Evolutionary conservation across 1,284 basidiomycete species (phyloP).

Genomic region (Sanguinoderma infundibulare): DNA sequence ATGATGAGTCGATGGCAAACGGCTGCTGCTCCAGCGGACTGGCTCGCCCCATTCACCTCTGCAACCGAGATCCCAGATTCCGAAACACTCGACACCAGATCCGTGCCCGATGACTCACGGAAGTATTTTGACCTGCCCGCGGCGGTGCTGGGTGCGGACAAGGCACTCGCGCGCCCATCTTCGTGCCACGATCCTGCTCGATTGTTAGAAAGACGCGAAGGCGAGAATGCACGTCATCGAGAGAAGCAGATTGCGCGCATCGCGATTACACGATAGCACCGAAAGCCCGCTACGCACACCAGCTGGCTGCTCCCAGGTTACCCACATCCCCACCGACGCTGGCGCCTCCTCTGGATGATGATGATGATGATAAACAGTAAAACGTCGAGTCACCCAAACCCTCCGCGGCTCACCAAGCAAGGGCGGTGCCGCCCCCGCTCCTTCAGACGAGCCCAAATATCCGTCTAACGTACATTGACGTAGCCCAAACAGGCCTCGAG

Average conservation of each 20-base stretch:
- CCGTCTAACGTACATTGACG: constrained; percentile 7
- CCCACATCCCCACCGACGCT: neutral
- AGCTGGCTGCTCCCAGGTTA: too few relatives aligned
- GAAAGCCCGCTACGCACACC: neutral
- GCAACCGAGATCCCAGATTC: constrained; percentile 8
- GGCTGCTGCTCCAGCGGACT: neutral
- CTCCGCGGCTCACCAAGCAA: constrained; percentile 18
- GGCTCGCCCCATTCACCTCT: neutral
- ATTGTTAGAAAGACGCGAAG: neutral
- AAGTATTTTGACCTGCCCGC: neutral
- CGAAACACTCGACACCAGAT: constrained; percentile 23
- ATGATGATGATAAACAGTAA: constrained; percentile 13
- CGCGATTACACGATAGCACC: neutral
- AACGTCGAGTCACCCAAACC: constrained; percentile 9
- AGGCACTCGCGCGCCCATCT: neutral
- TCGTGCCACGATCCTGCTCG: neutral
- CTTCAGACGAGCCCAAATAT: neutral
- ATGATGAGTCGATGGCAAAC: constrained; percentile 11
- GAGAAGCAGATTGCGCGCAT: neutral
- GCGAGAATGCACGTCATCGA: neutral
- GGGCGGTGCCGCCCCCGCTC: constrained; percentile 12
- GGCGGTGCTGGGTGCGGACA: constrained; percentile 13
- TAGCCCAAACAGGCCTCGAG: neutral
- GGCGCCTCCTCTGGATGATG: neutral
- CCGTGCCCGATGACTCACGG: constrained; percentile 20